Conservation (phyloP, 768 basidiomycete species). For the Mrakia blollopis region DNA sequence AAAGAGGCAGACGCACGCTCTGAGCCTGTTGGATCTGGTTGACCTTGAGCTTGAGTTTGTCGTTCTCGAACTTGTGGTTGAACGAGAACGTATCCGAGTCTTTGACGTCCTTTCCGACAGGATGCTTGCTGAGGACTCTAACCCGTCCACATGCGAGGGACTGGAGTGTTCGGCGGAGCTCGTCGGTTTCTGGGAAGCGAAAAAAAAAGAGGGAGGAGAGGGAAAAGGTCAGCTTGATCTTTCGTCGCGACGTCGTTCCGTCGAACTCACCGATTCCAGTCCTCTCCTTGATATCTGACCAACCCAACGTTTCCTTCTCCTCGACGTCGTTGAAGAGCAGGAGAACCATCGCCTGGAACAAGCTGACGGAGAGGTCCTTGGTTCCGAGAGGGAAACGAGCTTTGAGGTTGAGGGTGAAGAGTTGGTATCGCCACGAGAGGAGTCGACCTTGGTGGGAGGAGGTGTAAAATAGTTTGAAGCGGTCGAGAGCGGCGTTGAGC, state of each 20-base stretch:
- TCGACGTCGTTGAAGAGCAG: slow-evolving; percentile 71
- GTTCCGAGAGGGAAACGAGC: slow-evolving; percentile 56
- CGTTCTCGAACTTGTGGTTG: slow-evolving; percentile 76
- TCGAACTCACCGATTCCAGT: slow-evolving; percentile 67
- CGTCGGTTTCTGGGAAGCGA: slow-evolving; percentile 42
- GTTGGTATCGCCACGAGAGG: slow-evolving; percentile 78
- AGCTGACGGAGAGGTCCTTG: slow-evolving; percentile 84
- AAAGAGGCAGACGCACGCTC: slow-evolving; percentile 55
- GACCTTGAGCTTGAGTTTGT: slow-evolving; percentile 75
- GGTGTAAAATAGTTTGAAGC: slow-evolving; percentile 69
- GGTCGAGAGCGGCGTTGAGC: slow-evolving; percentile 47
- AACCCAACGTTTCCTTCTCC: slow-evolving; percentile 52
- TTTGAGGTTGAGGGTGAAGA: slow-evolving; percentile 73
- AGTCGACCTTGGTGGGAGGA: slow-evolving; percentile 67
- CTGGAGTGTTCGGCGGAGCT: slow-evolving; percentile 79
- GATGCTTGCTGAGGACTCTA: slow-evolving; percentile 75
- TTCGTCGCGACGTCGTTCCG: neutral
- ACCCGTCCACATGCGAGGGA: slow-evolving; percentile 89
- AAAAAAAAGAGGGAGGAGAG: neutral
- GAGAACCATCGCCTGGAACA: slow-evolving; percentile 84
- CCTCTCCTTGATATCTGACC: slow-evolving; percentile 61
- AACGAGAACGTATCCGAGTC: slow-evolving; percentile 71
- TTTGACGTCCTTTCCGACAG: slow-evolving; percentile 66
- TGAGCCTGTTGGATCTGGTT: slow-evolving; percentile 94
- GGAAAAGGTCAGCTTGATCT: no score